phyloP scores from a whole-genome alignment of 768 basidiomycete genomes.

The Termitomyces heimii region DNA sequence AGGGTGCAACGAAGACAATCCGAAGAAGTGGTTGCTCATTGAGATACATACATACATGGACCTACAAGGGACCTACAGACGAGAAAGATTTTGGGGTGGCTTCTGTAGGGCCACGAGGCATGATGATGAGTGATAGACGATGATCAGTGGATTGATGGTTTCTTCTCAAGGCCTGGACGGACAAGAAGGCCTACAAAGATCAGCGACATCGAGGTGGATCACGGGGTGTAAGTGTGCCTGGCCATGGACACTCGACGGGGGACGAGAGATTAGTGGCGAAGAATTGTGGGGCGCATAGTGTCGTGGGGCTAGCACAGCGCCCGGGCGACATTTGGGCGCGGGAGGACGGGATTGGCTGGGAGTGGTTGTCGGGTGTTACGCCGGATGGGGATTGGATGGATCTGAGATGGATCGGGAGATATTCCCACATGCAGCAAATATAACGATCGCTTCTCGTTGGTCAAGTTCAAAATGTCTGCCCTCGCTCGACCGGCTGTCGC shows the following conservation, averaged over 20 bases:
- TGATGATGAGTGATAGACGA: constrained; percentile 1
- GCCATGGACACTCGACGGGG: no score
- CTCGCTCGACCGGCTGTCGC: constrained; percentile 9
- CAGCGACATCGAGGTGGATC: constrained; percentile 5
- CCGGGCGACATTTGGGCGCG: no score
- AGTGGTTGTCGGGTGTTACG: neutral
- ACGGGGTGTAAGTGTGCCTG: neutral
- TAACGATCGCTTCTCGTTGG: neutral
- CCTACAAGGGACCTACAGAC: neutral
- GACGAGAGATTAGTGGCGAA: neutral
- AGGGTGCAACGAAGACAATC: neutral
- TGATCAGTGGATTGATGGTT: neutral
- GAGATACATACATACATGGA: neutral
- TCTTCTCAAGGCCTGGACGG: neutral
- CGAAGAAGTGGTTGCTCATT: neutral
- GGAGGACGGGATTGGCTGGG: neutral
- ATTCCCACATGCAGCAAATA: constrained; percentile 4
- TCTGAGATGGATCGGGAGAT: neutral
- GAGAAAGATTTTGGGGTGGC: neutral
- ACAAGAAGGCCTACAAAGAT: neutral
- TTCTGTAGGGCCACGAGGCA: neutral
- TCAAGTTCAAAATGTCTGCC: constrained; percentile 16
- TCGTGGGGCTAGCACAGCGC: no score
- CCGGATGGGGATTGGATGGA: neutral
- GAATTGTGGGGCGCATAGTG: no score